Conservation (phyloP, 2,329 filamentous ascomycete genomes). For the Cladosporium sp. region DNA sequence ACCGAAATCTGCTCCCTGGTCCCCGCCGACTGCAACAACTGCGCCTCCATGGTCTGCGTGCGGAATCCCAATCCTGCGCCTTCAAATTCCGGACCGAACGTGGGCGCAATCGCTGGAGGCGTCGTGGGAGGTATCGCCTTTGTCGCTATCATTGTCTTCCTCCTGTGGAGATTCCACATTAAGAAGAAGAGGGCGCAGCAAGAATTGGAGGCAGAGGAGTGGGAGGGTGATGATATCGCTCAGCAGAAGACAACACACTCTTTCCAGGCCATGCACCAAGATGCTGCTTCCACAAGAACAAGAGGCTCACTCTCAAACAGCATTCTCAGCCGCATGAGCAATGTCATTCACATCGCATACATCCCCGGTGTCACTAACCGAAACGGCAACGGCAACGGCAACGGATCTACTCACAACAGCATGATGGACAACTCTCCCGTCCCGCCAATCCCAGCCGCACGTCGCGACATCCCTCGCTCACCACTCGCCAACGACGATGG, state of each 20-base stretch:
- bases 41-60: slow-evolving; percentile 56
- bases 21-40: slow-evolving; percentile 56
- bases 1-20: slow-evolving; percentile 58
- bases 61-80: slow-evolving; percentile 35
- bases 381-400: slow-evolving; percentile 54
- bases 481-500: slow-evolving; percentile 55
- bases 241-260: slow-evolving; percentile 50
- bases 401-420: slow-evolving; percentile 55
- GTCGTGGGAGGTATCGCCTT: slow-evolving; percentile 79
- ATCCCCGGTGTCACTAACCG: slow-evolving; percentile 96
- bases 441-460: slow-evolving; percentile 73
- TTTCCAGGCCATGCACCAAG: slow-evolving; percentile 55
- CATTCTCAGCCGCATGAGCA: slow-evolving; percentile 90
- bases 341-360: slow-evolving; percentile 99
- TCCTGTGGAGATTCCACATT: slow-evolving; percentile 85
- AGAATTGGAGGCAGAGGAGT: slow-evolving; percentile 50
- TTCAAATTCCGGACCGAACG: slow-evolving; percentile 53
- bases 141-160: slow-evolving; percentile 69
- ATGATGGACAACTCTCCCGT: slow-evolving; percentile 62
- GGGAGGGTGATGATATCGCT: slow-evolving; percentile 52
- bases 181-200: slow-evolving; percentile 69
- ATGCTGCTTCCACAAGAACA: slow-evolving; percentile 77
- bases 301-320: slow-evolving; percentile 83
- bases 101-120: slow-evolving; percentile 86
- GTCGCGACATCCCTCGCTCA: slow-evolving; percentile 46